These are phyloP conservation scores for Aphanomyces euteiches DNA, from an alignment of 352 stramenopile species.

Conservation along the genomic window DNA sequence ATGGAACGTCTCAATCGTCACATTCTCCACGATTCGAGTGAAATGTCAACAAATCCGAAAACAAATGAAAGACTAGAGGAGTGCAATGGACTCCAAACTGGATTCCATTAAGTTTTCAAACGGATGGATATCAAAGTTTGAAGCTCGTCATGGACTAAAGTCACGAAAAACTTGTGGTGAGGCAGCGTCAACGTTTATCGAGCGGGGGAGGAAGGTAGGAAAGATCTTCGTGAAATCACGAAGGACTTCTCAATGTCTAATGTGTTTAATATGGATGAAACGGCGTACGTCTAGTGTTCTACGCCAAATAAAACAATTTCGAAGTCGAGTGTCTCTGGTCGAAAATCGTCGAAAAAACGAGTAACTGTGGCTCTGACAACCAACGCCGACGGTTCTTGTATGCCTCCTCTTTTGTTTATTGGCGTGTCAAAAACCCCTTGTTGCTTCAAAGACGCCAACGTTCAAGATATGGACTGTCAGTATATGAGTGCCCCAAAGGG, in stretches of 20 bases:
- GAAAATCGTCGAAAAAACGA: conserved; percentile 33
- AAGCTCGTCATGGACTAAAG: background rate
- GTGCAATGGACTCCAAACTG: background rate
- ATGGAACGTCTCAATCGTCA: too few species aligned
- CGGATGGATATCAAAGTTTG: background rate
- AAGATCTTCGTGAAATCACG: background rate
- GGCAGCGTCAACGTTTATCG: background rate
- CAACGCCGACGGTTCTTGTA: conserved; percentile 40
- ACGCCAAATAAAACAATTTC: background rate
- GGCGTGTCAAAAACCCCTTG: conserved; percentile 37
- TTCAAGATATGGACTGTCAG: conserved; percentile 29
- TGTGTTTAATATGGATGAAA: background rate
- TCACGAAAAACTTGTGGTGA: background rate
- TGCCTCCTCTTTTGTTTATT: conserved; percentile 36
- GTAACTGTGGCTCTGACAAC: conserved; percentile 35
- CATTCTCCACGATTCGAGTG: too few species aligned
- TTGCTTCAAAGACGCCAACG: conserved; percentile 31
- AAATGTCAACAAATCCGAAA: too few species aligned
- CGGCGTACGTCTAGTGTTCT: background rate
- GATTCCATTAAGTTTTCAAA: background rate
- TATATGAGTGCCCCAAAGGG: conserved; percentile 35
- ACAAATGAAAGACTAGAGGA: too few species aligned
- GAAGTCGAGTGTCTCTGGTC: conserved; percentile 31
- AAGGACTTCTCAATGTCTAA: background rate
- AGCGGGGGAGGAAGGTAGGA: background rate